Percentiles rank a stretch among this genome's conserved stretches.
Evolutionary conservation across 768 basidiomycete genomes (phyloP).

Genomic region (Clathrus columnatus): DNA sequence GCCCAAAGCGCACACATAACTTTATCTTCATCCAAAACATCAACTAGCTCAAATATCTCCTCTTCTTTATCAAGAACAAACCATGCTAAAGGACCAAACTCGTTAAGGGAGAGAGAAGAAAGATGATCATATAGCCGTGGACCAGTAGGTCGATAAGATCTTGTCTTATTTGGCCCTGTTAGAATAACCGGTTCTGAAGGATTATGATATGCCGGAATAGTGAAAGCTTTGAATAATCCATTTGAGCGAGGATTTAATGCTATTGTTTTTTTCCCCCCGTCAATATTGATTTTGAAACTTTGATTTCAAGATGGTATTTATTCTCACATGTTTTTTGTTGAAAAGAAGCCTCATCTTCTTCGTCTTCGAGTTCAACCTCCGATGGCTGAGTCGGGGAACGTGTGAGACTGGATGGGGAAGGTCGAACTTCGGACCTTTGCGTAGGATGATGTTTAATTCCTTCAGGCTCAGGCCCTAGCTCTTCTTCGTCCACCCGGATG

Average conservation of each 20-base stretch:
- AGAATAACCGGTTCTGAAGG: constrained; percentile 47
- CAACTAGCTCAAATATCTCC: constrained; percentile 63
- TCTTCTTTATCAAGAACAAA: constrained; percentile 63
- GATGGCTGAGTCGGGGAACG: neutral
- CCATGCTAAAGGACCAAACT: constrained; percentile 63
- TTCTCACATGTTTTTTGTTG: neutral
- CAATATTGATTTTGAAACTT: constrained; percentile 1
- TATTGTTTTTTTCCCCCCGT: constrained; percentile 17
- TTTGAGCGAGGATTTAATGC: constrained; percentile 23
- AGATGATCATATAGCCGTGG: constrained; percentile 58
- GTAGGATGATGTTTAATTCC: neutral
- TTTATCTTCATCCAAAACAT: constrained; percentile 67
- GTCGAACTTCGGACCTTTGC: too few species aligned
- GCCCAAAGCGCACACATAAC: constrained; percentile 73
- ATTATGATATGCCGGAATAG: constrained; percentile 41
- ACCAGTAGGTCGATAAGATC: constrained; percentile 59
- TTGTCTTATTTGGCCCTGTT: constrained; percentile 35
- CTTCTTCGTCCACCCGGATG: constrained; percentile 1
- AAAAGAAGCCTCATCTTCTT: neutral
- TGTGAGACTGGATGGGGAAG: neutral
- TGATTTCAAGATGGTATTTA: constrained; percentile 3
- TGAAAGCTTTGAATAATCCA: constrained; percentile 33
- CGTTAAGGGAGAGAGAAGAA: constrained; percentile 46
- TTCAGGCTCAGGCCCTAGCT: neutral
- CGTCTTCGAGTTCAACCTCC: neutral